Percentiles rank a stretch among this genome's conserved stretches.
phyloP scores from a whole-genome alignment of 345 rosid species.

The Noccaea bulbosa region DNA sequence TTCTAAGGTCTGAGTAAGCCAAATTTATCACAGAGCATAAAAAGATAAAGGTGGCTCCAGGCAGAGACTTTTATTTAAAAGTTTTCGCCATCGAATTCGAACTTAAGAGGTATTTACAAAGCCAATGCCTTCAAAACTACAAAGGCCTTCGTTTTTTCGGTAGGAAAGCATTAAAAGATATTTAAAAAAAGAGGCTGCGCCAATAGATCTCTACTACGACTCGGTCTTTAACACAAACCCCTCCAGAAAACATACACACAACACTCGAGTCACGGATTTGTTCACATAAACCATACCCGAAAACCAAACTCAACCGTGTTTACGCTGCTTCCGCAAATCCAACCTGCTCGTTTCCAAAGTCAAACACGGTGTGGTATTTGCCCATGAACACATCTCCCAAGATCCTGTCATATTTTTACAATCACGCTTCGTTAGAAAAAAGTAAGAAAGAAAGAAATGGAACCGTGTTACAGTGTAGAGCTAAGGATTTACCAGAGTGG shows the following conservation, averaged over 20 bases:
- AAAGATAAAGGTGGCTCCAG: slow-evolving; percentile 6
- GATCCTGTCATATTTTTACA: slow-evolving; percentile 62
- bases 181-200: slow-evolving; percentile 9
- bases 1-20: neutral
- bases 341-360: slow-evolving; percentile 69
- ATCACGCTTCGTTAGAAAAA: slow-evolving; percentile 10
- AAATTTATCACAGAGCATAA: neutral
- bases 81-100: slow-evolving; percentile 35
- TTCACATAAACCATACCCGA: slow-evolving; percentile 25
- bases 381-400: slow-evolving; percentile 96
- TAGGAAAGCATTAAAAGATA: slow-evolving; percentile 21
- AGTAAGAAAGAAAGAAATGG: neutral
- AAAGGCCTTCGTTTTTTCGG: slow-evolving; percentile 32
- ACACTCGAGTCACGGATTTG: slow-evolving; percentile 33
- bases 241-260: slow-evolving; percentile 33
- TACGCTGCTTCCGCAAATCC: slow-evolving; percentile 93
- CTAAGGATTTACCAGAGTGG: slow-evolving; percentile 72
- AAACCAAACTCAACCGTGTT: slow-evolving; percentile 23
- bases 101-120: slow-evolving; percentile 42
- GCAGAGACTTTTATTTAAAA: slow-evolving; percentile 20
- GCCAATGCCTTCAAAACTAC: slow-evolving; percentile 50
- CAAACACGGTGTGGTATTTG: slow-evolving; percentile 87
- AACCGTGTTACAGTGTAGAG: neutral
- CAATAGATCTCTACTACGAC: slow-evolving; percentile 37
- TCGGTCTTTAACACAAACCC: slow-evolving; percentile 33